Evolutionary conservation across 2,329 filamentous ascomycete species (phyloP).

Genomic region (Paecilomyces sp.): DNA sequence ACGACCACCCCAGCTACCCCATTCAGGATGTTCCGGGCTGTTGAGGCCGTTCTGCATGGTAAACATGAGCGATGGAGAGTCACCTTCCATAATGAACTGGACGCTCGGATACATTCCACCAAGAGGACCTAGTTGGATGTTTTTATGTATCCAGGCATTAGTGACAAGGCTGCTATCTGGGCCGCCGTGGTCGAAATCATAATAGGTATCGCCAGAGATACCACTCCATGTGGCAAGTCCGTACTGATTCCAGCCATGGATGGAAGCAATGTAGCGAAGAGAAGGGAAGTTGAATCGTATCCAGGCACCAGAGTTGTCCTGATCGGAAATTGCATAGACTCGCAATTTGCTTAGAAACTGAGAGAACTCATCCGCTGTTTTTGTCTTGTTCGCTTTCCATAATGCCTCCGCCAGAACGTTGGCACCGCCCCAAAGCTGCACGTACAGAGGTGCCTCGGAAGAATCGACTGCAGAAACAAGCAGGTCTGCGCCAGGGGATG

Average conservation of each 20-base stretch:
- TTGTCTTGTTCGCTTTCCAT: slow-evolving; percentile 16
- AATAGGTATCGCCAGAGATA: slow-evolving; percentile 45
- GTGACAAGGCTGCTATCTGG: slow-evolving; percentile 44
- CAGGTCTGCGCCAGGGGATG: neutral
- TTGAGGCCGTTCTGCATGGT: slow-evolving; percentile 38
- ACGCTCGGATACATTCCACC: slow-evolving; percentile 42
- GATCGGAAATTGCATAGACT: slow-evolving; percentile 53
- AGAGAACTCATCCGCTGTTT: slow-evolving; percentile 20
- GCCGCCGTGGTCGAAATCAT: slow-evolving; percentile 42
- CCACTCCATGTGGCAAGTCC: slow-evolving; percentile 49
- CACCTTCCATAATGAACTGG: slow-evolving; percentile 47
- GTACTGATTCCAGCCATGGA: slow-evolving; percentile 53
- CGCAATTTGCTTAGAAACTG: slow-evolving; percentile 37
- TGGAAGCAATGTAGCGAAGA: slow-evolving; percentile 49
- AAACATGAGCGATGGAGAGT: slow-evolving; percentile 37
- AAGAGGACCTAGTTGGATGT: slow-evolving; percentile 48
- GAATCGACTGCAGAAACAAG: slow-evolving; percentile 11
- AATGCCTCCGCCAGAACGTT: slow-evolving; percentile 48
- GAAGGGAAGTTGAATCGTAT: slow-evolving; percentile 48
- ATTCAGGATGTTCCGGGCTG: slow-evolving; percentile 30
- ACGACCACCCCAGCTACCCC: slow-evolving; percentile 39
- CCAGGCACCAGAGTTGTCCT: slow-evolving; percentile 53
- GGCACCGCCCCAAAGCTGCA: slow-evolving; percentile 48
- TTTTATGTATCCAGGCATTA: slow-evolving; percentile 45
- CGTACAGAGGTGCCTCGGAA: slow-evolving; percentile 42